Percentiles rank a stretch among this genome's conserved stretches.
Conservation (phyloP, 257 asterid genomes). For the Plantago major region DNA sequence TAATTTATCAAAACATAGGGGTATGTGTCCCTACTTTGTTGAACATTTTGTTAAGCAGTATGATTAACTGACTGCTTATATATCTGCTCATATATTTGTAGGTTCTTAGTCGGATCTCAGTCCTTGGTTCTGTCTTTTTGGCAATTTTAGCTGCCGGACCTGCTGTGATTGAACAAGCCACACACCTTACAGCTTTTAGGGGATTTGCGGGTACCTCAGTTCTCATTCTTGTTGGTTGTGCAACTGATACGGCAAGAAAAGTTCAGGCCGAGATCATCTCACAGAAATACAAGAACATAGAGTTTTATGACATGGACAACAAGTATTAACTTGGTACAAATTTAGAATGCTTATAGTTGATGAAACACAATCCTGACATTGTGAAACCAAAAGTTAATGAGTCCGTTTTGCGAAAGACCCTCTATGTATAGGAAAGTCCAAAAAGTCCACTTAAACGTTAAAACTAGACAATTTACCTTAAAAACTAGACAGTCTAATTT, state of each 20-base stretch:
- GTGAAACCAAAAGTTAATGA: background rate
- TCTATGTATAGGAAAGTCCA: too few species aligned
- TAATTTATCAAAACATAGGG: too few species aligned
- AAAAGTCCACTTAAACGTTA: too few species aligned
- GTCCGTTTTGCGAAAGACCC: too few species aligned
- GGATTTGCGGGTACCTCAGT: conserved; percentile 97
- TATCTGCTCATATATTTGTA: conserved; percentile 19
- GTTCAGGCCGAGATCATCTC: conserved; percentile 94
- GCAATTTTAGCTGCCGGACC: conserved; percentile 93
- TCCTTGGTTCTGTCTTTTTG: conserved; percentile 80
- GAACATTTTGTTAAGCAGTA: background rate
- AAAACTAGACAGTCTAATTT: too few species aligned
- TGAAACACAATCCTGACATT: too few species aligned
- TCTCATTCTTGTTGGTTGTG: conserved; percentile 95
- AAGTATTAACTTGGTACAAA: too few species aligned
- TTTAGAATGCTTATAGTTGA: too few species aligned
- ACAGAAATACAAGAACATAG: conserved; percentile 86
- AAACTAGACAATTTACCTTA: too few species aligned
- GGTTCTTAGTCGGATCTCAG: conserved; percentile 95
- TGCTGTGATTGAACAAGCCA: conserved; percentile 85
- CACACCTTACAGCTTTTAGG: conserved; percentile 89
- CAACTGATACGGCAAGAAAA: conserved; percentile 93
- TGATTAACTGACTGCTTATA: background rate
- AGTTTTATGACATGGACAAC: conserved; percentile 68
- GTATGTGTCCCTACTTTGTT: too few species aligned